A percentile compares a stretch with the other conserved stretches of the same genome.
Conservation (phyloP, 1,284 basidiomycete genomes). For the Boletus sp. region DNA sequence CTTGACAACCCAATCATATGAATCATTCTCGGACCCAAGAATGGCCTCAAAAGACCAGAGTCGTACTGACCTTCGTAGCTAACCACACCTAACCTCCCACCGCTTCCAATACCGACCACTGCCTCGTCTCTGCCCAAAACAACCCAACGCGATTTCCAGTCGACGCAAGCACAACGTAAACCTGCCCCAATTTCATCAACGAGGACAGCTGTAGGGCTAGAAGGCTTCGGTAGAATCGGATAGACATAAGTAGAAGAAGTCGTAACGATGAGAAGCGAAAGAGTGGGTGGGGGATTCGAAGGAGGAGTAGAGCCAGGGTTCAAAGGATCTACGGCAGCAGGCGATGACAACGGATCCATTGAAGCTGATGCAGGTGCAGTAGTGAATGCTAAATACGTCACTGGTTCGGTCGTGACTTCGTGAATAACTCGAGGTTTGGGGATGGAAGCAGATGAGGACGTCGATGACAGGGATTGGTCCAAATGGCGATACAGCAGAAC, state of each 20-base stretch:
- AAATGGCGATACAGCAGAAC: slow-evolving; percentile 89
- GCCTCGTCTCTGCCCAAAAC: slow-evolving; percentile 91
- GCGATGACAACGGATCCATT: slow-evolving; percentile 22
- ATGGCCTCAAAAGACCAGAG: neutral
- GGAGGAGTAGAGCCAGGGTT: slow-evolving; percentile 4
- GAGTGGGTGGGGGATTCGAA: slow-evolving; percentile 33
- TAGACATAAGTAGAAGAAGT: slow-evolving; percentile 78
- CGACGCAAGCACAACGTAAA: slow-evolving; percentile 81
- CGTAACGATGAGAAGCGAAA: slow-evolving; percentile 84
- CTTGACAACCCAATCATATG: slow-evolving; percentile 32
- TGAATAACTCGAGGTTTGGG: slow-evolving; percentile 80
- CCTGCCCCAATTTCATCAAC: slow-evolving; percentile 86
- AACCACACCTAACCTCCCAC: slow-evolving; percentile 82
- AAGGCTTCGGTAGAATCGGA: slow-evolving; percentile 73
- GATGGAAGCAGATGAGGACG: slow-evolving; percentile 60
- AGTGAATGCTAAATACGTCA: slow-evolving; percentile 88
- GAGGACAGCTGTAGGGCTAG: slow-evolving; percentile 59
- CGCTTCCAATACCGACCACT: slow-evolving; percentile 81
- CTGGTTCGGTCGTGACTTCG: slow-evolving; percentile 78
- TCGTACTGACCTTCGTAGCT: slow-evolving; percentile 77
- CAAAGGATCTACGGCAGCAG: neutral
- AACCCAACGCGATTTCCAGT: slow-evolving; percentile 67
- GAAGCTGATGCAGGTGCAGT: slow-evolving; percentile 44
- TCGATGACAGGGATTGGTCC: slow-evolving; percentile 78
- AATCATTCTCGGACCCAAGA: neutral